Base-by-base conservation (phyloP, 176 grass and related monocot genomes). In the Elymus sibiricus region DNA sequence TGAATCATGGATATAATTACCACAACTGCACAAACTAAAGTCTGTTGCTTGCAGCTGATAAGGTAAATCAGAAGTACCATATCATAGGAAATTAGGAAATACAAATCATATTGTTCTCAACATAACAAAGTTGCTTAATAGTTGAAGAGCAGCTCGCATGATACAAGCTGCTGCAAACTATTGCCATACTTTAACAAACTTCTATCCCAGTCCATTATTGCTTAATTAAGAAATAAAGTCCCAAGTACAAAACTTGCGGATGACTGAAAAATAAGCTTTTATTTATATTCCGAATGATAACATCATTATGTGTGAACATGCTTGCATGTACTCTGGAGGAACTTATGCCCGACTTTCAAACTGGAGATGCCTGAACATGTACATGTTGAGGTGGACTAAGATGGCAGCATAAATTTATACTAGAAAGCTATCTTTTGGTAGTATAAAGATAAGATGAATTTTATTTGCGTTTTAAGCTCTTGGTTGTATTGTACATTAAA, bases 81-180 rank as follows among this genome's bases (percentile, higher is more conserved):
- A 42, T 42, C 39, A 42, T 9, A 42, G 39, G 9, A 42, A 42
- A 42, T 42, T 42, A 42, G 39, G 39, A 42, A 42, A 42, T 42
- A 42, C 39, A 42, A 42, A 42, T 42, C 39, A 42, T 42, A 42
- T 42, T 42, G 39, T 42, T 42, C 39, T 42, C 39, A 42, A 11
- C 39, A 42, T 42, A 42, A 92, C 76, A 98, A 98, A 84, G 94
- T 98, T 80, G 96, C 96, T 81, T 43, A 90, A 86, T 85, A 82
- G 80, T 67, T 56, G 46, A 79, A 87, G 80, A 79, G 72, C 63
- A 35, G 60, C 42, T 44, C 26, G 5, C 55, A 66, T 80, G 59
- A 73, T 79, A 83, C 26, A 60, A 37, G 60, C 46, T 67, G 7
- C 42, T 59, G 58, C 67, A 87, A 38, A 80, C 51, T 46, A 40